Conservation (phyloP, 305 asterid species). For the Vinca major region DNA sequence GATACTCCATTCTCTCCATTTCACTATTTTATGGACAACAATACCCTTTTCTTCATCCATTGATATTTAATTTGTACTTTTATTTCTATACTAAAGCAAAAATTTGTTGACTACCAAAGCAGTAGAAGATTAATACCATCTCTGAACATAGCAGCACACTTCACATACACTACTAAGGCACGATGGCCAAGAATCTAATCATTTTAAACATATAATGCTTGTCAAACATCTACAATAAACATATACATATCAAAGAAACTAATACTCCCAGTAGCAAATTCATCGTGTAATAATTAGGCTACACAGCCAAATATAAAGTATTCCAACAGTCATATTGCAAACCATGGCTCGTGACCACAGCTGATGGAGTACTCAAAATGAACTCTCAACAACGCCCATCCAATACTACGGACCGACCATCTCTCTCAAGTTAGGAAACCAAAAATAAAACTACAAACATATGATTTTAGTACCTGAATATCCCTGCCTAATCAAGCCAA, state of each 20-base stretch:
- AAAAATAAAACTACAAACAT: not conserved
- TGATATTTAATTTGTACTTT: too few relatives aligned
- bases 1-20: too few relatives aligned
- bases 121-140: not conserved
- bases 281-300: not conserved
- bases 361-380: not conserved
- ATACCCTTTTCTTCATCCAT: too few relatives aligned
- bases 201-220: not conserved
- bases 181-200: not conserved
- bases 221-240: not conserved
- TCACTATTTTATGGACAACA: too few relatives aligned
- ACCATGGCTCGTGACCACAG: not conserved
- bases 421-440: not conserved
- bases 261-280: not conserved
- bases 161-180: not conserved
- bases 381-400: not conserved
- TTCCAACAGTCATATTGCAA: not conserved
- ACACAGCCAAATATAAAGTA: not conserved
- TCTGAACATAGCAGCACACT: not conserved
- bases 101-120: not conserved
- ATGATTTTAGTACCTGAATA: conserved; percentile 21
- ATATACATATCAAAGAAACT: not conserved
- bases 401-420: not conserved
- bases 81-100: not conserved
- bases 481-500: conserved; percentile 30